Conservation (phyloP, 2,329 filamentous ascomycete genomes). For the Neonectria sp. region DNA sequence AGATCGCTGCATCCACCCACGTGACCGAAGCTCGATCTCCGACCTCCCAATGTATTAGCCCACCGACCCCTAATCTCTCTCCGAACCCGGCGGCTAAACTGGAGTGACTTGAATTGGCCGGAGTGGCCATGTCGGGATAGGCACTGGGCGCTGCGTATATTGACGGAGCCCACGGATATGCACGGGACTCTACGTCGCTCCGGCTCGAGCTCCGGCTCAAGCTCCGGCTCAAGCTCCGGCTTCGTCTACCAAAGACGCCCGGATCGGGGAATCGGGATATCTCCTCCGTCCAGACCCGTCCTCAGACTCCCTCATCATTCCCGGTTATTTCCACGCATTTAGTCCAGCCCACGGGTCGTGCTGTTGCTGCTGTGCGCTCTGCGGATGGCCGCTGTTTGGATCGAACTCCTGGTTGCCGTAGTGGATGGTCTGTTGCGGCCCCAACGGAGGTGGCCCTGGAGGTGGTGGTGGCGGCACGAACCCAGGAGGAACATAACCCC, state of each 20-base stretch:
- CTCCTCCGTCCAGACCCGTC: background rate
- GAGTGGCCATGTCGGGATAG: background rate
- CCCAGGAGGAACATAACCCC: conserved; percentile 66
- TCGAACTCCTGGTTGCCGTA: conserved; percentile 59
- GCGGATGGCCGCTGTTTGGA: conserved; percentile 50
- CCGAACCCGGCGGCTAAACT: background rate
- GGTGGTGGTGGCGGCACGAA: conserved; percentile 76
- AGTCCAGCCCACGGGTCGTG: conserved; percentile 69
- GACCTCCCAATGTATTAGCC: background rate
- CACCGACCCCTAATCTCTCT: background rate
- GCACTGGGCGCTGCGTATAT: background rate
- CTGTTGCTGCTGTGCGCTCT: conserved; percentile 56
- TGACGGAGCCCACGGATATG: background rate
- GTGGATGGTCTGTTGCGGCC: conserved; percentile 74
- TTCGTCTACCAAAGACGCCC: conserved; percentile 1
- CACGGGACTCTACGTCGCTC: background rate
- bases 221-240: conserved; percentile 6
- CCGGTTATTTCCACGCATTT: conserved; percentile 65
- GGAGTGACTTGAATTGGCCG: background rate
- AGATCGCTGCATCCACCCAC: conserved; percentile 8
- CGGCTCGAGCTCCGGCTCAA: conserved; percentile 1
- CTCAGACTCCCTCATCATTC: conserved; percentile 4
- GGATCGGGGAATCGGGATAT: conserved; percentile 14
- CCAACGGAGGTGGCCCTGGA: conserved; percentile 73
- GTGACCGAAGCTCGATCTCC: conserved; percentile 6